Conservation (phyloP, 257 asterid species). For the Penstemon barbatus region DNA sequence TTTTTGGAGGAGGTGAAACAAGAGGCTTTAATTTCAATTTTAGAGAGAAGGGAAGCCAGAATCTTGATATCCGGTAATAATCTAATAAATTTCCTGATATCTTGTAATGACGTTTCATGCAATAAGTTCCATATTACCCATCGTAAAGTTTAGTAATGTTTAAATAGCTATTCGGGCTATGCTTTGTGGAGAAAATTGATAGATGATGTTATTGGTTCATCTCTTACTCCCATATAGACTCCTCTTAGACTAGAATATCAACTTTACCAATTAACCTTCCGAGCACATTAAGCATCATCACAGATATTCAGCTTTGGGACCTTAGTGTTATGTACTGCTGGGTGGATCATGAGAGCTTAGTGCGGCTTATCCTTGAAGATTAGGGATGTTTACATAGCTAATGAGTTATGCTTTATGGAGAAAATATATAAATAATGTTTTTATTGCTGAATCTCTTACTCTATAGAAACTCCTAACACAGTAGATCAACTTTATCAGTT, state of each 20-base stretch:
- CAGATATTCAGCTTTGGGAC: slow-evolving; percentile 6
- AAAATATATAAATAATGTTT: too few species aligned
- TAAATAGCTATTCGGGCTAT: background rate
- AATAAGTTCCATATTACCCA: background rate
- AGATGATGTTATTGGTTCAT: too few species aligned
- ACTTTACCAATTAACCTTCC: background rate
- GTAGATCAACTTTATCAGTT: background rate
- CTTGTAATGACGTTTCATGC: background rate
- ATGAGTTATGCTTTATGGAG: background rate
- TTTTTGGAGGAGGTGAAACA: slow-evolving; percentile 68
- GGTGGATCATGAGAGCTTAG: background rate
- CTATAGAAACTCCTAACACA: background rate
- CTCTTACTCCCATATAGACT: background rate
- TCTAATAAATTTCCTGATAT: slow-evolving; percentile 19
- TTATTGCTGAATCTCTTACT: background rate
- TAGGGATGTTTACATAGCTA: slow-evolving; percentile 3
- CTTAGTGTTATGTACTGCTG: slow-evolving; percentile 7
- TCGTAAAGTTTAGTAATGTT: slow-evolving; percentile 10
- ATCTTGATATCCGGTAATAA: slow-evolving; percentile 82
- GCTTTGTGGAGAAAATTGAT: too few species aligned
- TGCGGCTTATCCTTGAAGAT: slow-evolving; percentile 13
- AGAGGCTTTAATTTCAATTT: slow-evolving; percentile 57
- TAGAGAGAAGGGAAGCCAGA: slow-evolving; percentile 50
- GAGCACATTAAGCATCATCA: background rate
- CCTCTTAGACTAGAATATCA: background rate